Evolutionary conservation across 108 stramenopile species (phyloP), one percentile per base, ranked within the genome.

Genomic region (Fragilariopsis cylindrus): DNA sequence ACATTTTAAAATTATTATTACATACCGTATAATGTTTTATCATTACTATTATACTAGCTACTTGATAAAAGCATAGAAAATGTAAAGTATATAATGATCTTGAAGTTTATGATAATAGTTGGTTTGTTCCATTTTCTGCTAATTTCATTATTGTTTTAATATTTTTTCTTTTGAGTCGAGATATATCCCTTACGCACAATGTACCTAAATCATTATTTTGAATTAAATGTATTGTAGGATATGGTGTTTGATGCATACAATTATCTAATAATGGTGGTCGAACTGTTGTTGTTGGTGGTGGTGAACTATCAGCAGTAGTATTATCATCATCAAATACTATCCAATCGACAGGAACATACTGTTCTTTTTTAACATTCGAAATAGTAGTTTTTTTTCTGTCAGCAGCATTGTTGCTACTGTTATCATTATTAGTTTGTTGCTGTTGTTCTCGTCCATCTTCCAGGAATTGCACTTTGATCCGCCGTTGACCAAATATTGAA

Each of bases 331-430:
- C 70, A 12, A 62, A 46, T 12, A 60, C 66, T 3, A 78, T 68
- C 85, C 85, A 86, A 16, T 86, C 82, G 2, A 49, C 66, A 3
- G 85, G 85, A 3, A 86, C 83, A 50, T 71, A 86, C 45, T 86
- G 82, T 57, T 83, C 30, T 30, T 30, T 79, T 60, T 72, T 7
- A 12, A n/a, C 52, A n/a, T 12, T 15, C 15, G 15, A n/a, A 53
- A 53, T n/a, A 53, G 52, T 2, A 53, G 52, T 12, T 2, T 53
- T n/a, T n/a, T 15, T n/a, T n/a, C 12, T 15, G n/a, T 53, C 52
- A 12, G 52, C 15, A 15, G 52, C 56, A 47, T 76, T 53, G 13
- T 48, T 30, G 30, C 30, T 30, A 30, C 30, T 2, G 30, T 30
- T 30, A 30, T 30, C 30, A 30, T 30, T 30, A 30, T 2, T 30